Conservation (phyloP, 768 basidiomycete species). For the Lyophyllum decastes region DNA sequence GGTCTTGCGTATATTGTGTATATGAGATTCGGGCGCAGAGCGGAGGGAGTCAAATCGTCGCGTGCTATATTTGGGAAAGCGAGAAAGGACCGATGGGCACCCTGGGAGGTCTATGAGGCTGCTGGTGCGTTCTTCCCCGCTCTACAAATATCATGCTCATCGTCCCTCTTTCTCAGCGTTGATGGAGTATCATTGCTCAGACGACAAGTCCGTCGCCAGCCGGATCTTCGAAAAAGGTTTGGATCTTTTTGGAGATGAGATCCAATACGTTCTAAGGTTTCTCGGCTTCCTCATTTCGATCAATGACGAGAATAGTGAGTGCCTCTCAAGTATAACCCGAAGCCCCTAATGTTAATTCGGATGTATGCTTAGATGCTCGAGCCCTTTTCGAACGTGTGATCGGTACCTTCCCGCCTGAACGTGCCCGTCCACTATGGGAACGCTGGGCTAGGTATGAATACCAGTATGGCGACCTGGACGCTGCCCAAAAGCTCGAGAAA, state of each 20-base stretch:
- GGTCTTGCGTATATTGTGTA: conserved; percentile 86
- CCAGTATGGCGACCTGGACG: conserved; percentile 89
- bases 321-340: not conserved
- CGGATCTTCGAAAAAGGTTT: conserved; percentile 94
- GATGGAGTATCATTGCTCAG: conserved; percentile 94
- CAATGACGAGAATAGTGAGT: conserved; percentile 93
- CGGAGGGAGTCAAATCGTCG: conserved; percentile 83
- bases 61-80: conserved; percentile 81
- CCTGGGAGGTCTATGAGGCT: conserved; percentile 95
- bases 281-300: conserved; percentile 91
- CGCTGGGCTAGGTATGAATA: conserved; percentile 96
- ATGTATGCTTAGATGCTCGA: conserved; percentile 71
- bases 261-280: conserved; percentile 86
- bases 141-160: not conserved
- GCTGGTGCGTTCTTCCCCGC: conserved; percentile 56
- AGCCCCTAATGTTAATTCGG: conserved; percentile 1
- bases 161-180: conserved; percentile 53
- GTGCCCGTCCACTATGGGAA: conserved; percentile 89
- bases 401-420: conserved; percentile 71
- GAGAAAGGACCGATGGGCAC: conserved; percentile 68
- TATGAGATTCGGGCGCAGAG: conserved; percentile 88
- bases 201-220: conserved; percentile 73
- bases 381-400: conserved; percentile 94
- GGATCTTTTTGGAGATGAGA: conserved; percentile 78
- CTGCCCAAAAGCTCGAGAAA: conserved; percentile 85